Percentiles rank a stretch among this genome's conserved stretches.
Conservation (phyloP, 345 rosid species). For the rapeseed (Brassica napus) region DNA sequence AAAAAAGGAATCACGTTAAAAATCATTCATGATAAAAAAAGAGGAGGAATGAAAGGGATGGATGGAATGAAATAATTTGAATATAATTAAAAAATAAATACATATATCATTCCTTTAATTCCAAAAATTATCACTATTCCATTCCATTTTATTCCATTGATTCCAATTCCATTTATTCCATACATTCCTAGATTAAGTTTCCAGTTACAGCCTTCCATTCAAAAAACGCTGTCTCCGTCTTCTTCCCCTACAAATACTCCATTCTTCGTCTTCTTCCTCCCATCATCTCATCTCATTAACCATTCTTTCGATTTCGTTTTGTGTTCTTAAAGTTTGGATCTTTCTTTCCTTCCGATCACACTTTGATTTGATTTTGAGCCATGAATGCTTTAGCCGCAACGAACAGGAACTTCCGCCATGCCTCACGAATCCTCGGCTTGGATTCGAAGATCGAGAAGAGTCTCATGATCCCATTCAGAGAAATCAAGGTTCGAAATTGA, state of each 20-base stretch:
- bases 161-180: too few relatives aligned
- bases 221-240: slow-evolving; percentile 26
- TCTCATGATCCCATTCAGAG: slow-evolving; percentile 93
- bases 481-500: slow-evolving; percentile 70
- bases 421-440: slow-evolving; percentile 81
- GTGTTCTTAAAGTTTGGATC: slow-evolving; percentile 16
- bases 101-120: too few relatives aligned
- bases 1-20: too few relatives aligned
- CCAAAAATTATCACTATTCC: too few relatives aligned
- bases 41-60: too few relatives aligned
- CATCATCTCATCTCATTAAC: background rate
- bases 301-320: background rate
- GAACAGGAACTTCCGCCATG: slow-evolving; percentile 86
- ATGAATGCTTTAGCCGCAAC: slow-evolving; percentile 97
- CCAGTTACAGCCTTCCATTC: too few relatives aligned
- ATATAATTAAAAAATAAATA: too few relatives aligned
- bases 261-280: slow-evolving; percentile 1
- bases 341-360: slow-evolving; percentile 1
- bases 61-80: too few relatives aligned
- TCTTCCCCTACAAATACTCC: slow-evolving; percentile 31
- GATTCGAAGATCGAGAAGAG: slow-evolving; percentile 88
- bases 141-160: too few relatives aligned
- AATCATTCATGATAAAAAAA: too few relatives aligned
- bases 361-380: slow-evolving; percentile 17
- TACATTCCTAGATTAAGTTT: too few relatives aligned